Conservation (phyloP, 1,284 basidiomycete species). For the Apiotrichum mycotoxinovorans region DNA sequence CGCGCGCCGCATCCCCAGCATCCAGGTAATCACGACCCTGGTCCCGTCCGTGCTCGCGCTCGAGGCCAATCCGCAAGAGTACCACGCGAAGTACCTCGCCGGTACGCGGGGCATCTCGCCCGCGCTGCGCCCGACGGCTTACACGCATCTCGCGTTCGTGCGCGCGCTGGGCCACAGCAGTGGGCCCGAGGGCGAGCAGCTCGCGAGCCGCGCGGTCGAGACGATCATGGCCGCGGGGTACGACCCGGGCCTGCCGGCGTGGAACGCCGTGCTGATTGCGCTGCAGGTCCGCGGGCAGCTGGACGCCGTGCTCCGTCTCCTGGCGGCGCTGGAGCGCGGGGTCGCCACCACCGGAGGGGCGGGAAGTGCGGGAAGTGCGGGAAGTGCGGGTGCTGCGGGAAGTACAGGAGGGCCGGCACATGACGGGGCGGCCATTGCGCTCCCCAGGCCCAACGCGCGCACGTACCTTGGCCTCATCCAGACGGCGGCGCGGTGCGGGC, state of each 20-base stretch:
- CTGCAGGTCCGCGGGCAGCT: constrained; percentile 21
- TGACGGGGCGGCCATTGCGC: too few species aligned
- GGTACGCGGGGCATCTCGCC: constrained; percentile 13
- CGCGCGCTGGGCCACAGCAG: constrained; percentile 22
- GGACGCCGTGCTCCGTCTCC: constrained; percentile 20
- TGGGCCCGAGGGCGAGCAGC: constrained; percentile 13
- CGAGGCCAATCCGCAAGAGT: constrained; percentile 13
- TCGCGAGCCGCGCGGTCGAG: constrained; percentile 18
- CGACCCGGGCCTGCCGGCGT: constrained; percentile 19
- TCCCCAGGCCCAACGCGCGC: constrained; percentile 7
- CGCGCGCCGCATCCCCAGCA: constrained; percentile 20
- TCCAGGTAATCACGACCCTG: constrained; percentile 26
- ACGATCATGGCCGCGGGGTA: constrained; percentile 15
- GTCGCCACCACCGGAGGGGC: not conserved
- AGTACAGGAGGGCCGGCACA: too few species aligned
- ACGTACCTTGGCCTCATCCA: constrained; percentile 18
- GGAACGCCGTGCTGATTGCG: constrained; percentile 25
- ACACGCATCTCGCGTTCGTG: constrained; percentile 28
- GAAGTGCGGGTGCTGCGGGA: too few species aligned
- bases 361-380: too few species aligned
- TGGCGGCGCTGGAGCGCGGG: constrained; percentile 24
- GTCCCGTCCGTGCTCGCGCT: constrained; percentile 28
- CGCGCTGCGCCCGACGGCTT: constrained; percentile 21
- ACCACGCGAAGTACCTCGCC: constrained; percentile 23
- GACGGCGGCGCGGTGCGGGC: constrained; percentile 1